Base-by-base conservation (phyloP, 306 rosid species). In the Hippophae rhamnoides region DNA sequence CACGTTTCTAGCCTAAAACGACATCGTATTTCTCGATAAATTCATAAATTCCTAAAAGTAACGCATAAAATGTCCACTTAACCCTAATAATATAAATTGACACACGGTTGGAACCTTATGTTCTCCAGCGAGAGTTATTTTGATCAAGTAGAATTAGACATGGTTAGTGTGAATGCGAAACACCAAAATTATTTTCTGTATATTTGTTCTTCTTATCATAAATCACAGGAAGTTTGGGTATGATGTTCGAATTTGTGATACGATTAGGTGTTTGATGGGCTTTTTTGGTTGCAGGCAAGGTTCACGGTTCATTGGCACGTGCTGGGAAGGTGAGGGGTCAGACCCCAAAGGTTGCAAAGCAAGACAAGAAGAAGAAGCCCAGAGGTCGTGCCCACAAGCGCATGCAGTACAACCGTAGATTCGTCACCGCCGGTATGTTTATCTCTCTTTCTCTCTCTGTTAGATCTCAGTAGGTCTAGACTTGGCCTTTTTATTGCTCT, bases 281-380 rank as follows among this genome's bases (percentile, higher is more conserved):
- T 31, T 18, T 18, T 18, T 1, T 42, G 25, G 23, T 18, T 18
- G 55, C 82, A 82, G 87, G 87, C 12, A 82, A 82, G 69, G 87
- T 82, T 67, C 87, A 82, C 66, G 87, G 84, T 49, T 82, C 87
- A 6, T 48, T 82, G 71, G 87, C 87, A 26, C 87, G 84, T 73
- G 87, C 87, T 41, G 87, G 87, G 2, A 82, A 82, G 74, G 87
- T 82, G 60, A 75, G 87, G 42, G 87, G 84, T 41, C 87, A 82
- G 67, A 82, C 84, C n/a, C 87, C 84, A 1, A 82, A 82, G 75
- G 84, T 82, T 13, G 82, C 87, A 10, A 82, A 82, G 75, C 84
- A 78, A 41, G 87, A 82, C 58, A 82, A 82, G 84, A 78, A 75
- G 79, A 82, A 78, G 76, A 72, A 78, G 66, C 82, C 84, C 61